Conservation (phyloP, 139 green algal species). For the Trebouxia sp. region DNA sequence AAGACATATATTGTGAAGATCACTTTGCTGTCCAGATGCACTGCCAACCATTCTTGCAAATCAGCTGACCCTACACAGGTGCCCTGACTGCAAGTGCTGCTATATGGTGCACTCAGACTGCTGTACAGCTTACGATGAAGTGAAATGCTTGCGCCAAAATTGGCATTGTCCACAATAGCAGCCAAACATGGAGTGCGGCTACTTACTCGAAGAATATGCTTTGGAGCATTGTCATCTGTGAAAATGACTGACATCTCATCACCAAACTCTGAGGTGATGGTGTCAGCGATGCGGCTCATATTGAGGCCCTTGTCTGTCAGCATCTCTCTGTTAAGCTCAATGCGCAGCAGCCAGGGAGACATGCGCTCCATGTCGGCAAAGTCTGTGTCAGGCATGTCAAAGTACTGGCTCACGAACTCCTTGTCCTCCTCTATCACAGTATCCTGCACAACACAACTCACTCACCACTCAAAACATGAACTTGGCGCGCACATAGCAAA, state of each 20-base stretch:
- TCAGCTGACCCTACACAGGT: no score
- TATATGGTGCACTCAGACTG: no score
- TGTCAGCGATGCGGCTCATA: constrained; percentile 75
- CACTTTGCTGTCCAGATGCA: no score
- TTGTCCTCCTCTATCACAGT: constrained; percentile 91
- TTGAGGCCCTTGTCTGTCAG: constrained; percentile 95
- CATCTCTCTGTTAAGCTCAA: constrained; percentile 89
- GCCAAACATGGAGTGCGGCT: neutral
- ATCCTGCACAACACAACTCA: constrained; percentile 19
- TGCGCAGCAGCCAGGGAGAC: constrained; percentile 94
- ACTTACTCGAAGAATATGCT: constrained; percentile 87
- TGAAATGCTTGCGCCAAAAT: neutral
- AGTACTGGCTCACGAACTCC: constrained; percentile 87
- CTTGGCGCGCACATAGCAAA: no score
- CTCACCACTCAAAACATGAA: no score
- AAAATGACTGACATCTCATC: constrained; percentile 93
- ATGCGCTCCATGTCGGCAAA: constrained; percentile 77
- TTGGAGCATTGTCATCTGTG: constrained; percentile 96
- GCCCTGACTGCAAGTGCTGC: no score
- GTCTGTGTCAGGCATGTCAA: constrained; percentile 78
- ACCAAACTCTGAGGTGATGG: constrained; percentile 84
- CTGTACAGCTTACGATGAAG: neutral
- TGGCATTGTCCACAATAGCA: no score
- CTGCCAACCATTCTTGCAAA: no score
- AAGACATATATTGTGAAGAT: no score